These are phyloP conservation scores for Sordaria brevicollis DNA, from an alignment of 495 filamentous ascomycete genomes.

Conservation along the genomic window DNA sequence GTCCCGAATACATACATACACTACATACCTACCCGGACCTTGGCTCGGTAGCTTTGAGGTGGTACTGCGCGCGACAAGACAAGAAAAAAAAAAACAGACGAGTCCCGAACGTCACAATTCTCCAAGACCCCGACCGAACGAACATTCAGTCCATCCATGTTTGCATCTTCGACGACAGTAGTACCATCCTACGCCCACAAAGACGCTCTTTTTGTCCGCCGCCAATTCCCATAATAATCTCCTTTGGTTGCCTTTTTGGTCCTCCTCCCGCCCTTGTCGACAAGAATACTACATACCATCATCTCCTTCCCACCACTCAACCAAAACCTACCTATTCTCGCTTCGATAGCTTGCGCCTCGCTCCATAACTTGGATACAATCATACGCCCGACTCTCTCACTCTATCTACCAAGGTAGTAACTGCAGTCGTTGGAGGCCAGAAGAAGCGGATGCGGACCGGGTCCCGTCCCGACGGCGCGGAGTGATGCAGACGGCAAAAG, in stretches of 20 bases:
- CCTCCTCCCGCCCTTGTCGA: no score
- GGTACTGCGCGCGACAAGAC: not conserved
- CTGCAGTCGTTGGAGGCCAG: not conserved
- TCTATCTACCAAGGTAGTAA: not conserved
- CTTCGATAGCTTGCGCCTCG: not conserved
- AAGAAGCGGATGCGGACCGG: slow-evolving; percentile 17
- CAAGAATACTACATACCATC: not conserved
- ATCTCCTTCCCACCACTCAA: not conserved
- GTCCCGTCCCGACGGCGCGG: slow-evolving; percentile 11
- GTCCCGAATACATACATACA: not conserved
- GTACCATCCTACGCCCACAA: not conserved
- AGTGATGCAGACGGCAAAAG: slow-evolving; percentile 53
- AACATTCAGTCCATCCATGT: not conserved
- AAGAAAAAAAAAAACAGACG: not conserved
- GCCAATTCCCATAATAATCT: not conserved
- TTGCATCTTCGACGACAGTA: not conserved
- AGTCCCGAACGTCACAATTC: not conserved
- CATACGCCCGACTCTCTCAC: not conserved
- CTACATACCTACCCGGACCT: not conserved
- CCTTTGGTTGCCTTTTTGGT: not conserved
- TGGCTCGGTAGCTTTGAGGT: not conserved
- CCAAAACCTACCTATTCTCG: not conserved
- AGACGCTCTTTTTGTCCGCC: not conserved
- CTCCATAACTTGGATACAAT: not conserved
- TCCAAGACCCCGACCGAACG: not conserved